Evolutionary conservation across 306 rosid genomes (phyloP), one percentile per base, ranked within the genome.

Genomic region (Morella rubra): DNA sequence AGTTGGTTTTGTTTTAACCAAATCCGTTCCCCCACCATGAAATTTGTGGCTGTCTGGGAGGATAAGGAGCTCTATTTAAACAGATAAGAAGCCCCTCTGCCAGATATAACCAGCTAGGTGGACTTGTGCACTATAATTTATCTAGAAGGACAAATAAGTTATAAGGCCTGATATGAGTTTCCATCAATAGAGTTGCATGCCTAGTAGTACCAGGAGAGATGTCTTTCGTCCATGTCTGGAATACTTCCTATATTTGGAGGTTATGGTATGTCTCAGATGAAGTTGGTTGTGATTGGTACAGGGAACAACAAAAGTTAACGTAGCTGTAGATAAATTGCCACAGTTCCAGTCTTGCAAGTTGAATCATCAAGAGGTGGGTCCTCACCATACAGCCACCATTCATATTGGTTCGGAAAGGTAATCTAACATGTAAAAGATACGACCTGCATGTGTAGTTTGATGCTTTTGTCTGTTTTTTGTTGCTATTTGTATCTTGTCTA

Each of bases 321-420:
- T 94, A 60, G 98, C 97, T 5, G 93, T 89, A 71, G 97, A 94
- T 77, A 91, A 78, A 62, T 72, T 92, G 80, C 98, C 98, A 73
- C 87, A 90, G 71, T 94, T 94, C 80, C 66, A 55, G 27, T 81
- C 93, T 82, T 94, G 95, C 79, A 87, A 90, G 70, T 67, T 75
- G 69, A 52, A 81, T 62, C 81, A 82, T 79, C 89, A 89, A 67
- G 78, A 85, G 42, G 83, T 86, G 73, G 95, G 93, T 71, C 95
- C 94, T 37, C 96, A 92, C 87, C 98, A 92, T 82, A 70, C 73
- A 61, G 97, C 92, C 62, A 91, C 97, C 54, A 94, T 90, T 79
- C 98, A 90, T 81, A 94, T 94, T 46, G 98, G 95, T 84, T 86
- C 96, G 16, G 98, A 94, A 83, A 92, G 96, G 98, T 93, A 79